Evolutionary conservation across 129 eudicot genomes (phyloP).

Genomic region (Heracleum sosnowskyi): DNA sequence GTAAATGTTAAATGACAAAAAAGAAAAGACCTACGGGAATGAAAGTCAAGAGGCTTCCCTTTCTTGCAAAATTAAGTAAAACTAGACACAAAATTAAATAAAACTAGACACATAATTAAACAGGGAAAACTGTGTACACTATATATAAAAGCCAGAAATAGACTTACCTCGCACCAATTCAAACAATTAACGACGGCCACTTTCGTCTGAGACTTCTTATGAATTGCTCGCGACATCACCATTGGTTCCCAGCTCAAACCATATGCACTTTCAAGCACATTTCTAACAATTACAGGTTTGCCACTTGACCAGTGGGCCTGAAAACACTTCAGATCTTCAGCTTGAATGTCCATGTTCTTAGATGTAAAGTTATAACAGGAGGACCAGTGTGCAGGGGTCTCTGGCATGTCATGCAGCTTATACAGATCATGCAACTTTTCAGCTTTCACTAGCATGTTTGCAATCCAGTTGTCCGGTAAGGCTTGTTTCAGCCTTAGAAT

Average conservation of each 20-base stretch:
- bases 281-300: not conserved
- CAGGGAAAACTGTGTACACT: not conserved
- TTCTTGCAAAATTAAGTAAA: not conserved
- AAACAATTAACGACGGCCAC: not conserved
- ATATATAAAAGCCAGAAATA: not conserved
- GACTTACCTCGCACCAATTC: not conserved
- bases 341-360: not conserved
- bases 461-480: not conserved
- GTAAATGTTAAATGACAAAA: not conserved
- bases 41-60: not conserved
- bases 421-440: not conserved
- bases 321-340: not conserved
- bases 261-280: not conserved
- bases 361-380: not conserved
- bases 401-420: not conserved
- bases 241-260: conserved; percentile 3
- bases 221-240: conserved; percentile 2
- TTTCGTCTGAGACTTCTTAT: not conserved
- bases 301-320: not conserved
- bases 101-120: not conserved
- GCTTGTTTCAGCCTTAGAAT: not conserved
- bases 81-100: too few relatives aligned
- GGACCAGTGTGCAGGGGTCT: not conserved
- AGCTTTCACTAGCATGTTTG: not conserved
- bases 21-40: not conserved